Evolutionary conservation across 768 basidiomycete genomes (phyloP).

Genomic region (Lactifluus volemus): DNA sequence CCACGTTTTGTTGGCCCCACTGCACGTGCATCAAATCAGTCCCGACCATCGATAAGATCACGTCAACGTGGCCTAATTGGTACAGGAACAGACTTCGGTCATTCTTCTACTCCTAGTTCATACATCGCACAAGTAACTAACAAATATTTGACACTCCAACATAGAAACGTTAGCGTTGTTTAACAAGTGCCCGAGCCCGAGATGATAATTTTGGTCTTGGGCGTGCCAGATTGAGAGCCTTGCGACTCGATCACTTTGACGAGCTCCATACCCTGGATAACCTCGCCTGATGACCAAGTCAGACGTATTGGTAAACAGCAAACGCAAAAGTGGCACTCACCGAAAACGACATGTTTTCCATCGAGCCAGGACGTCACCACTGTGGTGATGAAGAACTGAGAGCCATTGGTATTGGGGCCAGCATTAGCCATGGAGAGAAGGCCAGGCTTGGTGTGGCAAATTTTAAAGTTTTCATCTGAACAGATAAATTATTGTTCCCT

Average conservation of each 20-base stretch:
- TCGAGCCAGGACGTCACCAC: constrained; percentile 72
- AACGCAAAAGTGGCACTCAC: constrained; percentile 28
- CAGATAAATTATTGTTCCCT: not conserved
- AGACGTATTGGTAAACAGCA: not conserved
- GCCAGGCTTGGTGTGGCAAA: constrained; percentile 64
- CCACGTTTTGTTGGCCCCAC: not conserved
- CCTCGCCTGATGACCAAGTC: constrained; percentile 38
- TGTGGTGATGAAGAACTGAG: constrained; percentile 87
- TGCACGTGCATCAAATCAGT: not conserved
- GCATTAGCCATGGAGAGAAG: constrained; percentile 77
- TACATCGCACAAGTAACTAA: constrained; percentile 9
- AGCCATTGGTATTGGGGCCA: constrained; percentile 77
- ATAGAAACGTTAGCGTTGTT: not conserved
- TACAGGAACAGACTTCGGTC: constrained; percentile 5
- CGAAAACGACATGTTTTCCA: constrained; percentile 81
- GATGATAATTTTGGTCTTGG: constrained; percentile 44
- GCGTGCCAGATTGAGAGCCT: constrained; percentile 34
- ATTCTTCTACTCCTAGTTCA: not conserved
- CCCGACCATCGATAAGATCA: constrained; percentile 15
- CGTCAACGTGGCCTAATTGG: not conserved
- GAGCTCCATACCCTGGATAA: constrained; percentile 53
- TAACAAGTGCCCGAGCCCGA: constrained; percentile 43
- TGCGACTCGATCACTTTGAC: constrained; percentile 37
- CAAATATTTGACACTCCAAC: not conserved
- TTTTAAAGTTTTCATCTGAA: constrained; percentile 75